phyloP scores from a whole-genome alignment of 1,284 basidiomycete genomes.

The Mycena sp. region DNA sequence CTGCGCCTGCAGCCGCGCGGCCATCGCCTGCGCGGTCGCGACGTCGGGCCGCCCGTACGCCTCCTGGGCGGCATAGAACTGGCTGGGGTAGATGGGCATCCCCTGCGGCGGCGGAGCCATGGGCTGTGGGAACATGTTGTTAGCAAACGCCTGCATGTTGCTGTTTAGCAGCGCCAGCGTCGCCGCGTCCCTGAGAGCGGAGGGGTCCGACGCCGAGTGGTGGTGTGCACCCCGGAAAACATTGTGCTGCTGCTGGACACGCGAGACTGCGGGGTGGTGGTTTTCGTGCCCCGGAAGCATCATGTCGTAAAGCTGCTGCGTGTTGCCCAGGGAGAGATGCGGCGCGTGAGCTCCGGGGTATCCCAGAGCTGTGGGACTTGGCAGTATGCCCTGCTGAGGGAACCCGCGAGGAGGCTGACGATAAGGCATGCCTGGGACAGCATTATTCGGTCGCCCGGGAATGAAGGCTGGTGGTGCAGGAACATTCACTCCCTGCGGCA shows the following conservation, averaged over 20 bases:
- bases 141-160: conserved; percentile 62
- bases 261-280: conserved; percentile 69
- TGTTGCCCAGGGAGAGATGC: conserved; percentile 72
- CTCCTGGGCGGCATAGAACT: conserved; percentile 73
- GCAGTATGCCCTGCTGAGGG: conserved; percentile 63
- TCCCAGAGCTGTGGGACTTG: conserved; percentile 61
- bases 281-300: conserved; percentile 69
- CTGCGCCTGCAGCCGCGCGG: conserved; percentile 60
- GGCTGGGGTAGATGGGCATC: conserved; percentile 70
- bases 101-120: conserved; percentile 56
- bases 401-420: conserved; percentile 65
- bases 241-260: conserved; percentile 79
- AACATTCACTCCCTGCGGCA: conserved; percentile 43
- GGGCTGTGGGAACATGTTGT: conserved; percentile 59
- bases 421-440: conserved; percentile 55
- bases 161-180: conserved; percentile 67
- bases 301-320: conserved; percentile 82
- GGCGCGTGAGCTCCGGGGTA: conserved; percentile 66
- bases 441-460: conserved; percentile 58
- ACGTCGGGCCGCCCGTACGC: conserved; percentile 62
- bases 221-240: conserved; percentile 76
- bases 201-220: conserved; percentile 83
- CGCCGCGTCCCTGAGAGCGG: conserved; percentile 69
- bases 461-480: conserved; percentile 53
- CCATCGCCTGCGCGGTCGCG: conserved; percentile 66